These are phyloP conservation scores for Trametes versicolor DNA, from an alignment of 1,284 basidiomycete genomes.

Conservation along the genomic window DNA sequence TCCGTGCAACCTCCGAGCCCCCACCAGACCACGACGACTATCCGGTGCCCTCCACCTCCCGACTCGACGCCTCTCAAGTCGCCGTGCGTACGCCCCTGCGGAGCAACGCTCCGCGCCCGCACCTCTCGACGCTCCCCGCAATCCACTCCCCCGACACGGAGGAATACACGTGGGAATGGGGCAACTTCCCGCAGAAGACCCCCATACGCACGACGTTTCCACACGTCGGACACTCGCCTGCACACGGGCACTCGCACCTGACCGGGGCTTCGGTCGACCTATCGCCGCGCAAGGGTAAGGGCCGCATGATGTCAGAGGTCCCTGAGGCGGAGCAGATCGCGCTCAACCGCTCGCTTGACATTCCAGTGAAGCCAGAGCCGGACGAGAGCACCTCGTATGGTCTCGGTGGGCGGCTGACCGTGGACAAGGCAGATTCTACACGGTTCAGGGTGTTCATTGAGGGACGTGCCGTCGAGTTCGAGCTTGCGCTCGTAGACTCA, in stretches of 20 bases:
- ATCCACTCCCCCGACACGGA: conserved; percentile 46
- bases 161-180: conserved; percentile 90
- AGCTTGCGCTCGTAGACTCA: conserved; percentile 62
- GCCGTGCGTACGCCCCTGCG: conserved; percentile 27
- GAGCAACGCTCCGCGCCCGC: conserved; percentile 32
- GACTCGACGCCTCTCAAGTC: conserved; percentile 26
- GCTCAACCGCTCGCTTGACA: conserved; percentile 8
- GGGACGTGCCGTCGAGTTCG: conserved; percentile 62
- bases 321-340: conserved; percentile 23
- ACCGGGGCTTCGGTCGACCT: conserved; percentile 24
- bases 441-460: conserved; percentile 67
- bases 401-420: conserved; percentile 60
- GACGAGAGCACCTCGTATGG: conserved; percentile 49
- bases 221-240: conserved; percentile 39
- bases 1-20: conserved; percentile 67
- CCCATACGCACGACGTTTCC: conserved; percentile 64
- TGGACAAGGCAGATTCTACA: conserved; percentile 60
- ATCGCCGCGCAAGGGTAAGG: conserved; percentile 37
- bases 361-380: conserved; percentile 12
- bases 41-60: conserved; percentile 30
- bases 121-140: conserved; percentile 27
- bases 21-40: conserved; percentile 52
- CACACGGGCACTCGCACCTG: conserved; percentile 11
- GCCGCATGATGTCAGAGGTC: conserved; percentile 34
- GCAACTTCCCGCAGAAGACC: conserved; percentile 82